Evolutionary conservation across 2,329 filamentous ascomycete species (phyloP).

Genomic region (Aspergillus texensis): DNA sequence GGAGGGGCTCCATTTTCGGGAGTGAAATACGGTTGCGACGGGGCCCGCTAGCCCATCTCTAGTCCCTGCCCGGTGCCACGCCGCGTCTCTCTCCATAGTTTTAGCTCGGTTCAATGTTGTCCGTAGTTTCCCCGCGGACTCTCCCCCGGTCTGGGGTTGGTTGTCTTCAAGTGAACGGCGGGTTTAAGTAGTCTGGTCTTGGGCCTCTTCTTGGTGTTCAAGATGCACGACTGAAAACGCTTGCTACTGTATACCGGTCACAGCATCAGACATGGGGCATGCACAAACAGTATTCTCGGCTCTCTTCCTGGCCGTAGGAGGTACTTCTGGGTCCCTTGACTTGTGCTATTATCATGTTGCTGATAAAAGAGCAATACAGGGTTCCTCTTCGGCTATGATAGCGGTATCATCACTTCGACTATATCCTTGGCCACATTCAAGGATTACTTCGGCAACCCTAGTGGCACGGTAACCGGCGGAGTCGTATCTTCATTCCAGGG

Average conservation of each 20-base stretch:
- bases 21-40: not conserved
- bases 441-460: constrained; percentile 27
- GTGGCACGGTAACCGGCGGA: constrained; percentile 29
- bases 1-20: not conserved
- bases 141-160: not conserved
- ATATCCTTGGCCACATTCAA: constrained; percentile 33
- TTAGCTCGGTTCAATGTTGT: not conserved
- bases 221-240: not conserved
- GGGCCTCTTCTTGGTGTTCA: not conserved
- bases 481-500: constrained; percentile 43
- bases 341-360: not conserved
- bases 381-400: constrained; percentile 38
- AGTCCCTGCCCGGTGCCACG: not conserved
- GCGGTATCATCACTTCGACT: constrained; percentile 35
- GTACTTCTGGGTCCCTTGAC: constrained; percentile 2
- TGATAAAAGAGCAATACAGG: constrained; percentile 16
- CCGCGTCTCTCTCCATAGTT: not conserved
- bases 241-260: not conserved
- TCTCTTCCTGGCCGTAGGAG: constrained; percentile 25
- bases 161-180: not conserved
- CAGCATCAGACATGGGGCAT: not conserved
- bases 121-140: not conserved
- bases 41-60: not conserved
- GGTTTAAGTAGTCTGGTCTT: not conserved
- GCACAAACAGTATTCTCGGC: constrained; percentile 21